Evolutionary conservation across 2,329 filamentous ascomycete genomes (phyloP).

Genomic region (Phaeosphaeriaceae sp.): DNA sequence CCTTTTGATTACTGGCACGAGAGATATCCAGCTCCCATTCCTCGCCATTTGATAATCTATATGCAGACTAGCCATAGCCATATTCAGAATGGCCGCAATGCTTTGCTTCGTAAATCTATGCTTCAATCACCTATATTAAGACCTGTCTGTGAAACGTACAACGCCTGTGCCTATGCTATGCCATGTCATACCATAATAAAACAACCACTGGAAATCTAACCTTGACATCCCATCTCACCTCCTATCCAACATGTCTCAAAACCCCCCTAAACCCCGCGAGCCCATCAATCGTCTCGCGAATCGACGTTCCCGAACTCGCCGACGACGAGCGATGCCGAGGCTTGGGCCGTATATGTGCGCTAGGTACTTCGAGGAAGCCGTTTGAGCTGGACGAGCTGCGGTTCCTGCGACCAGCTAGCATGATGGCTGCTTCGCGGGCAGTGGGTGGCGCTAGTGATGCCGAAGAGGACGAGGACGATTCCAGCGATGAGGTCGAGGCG

Average conservation of each 20-base stretch:
- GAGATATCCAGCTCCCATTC: not conserved
- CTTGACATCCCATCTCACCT: too few species aligned
- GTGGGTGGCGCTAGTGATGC: slow-evolving; percentile 2
- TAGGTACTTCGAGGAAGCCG: slow-evolving; percentile 9
- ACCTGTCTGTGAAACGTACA: not conserved
- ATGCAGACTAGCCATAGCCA: not conserved
- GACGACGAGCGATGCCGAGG: slow-evolving; percentile 11
- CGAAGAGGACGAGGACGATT: slow-evolving; percentile 7
- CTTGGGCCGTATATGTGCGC: slow-evolving; percentile 1
- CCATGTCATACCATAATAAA: not conserved
- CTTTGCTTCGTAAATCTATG: not conserved
- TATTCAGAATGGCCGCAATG: too few species aligned
- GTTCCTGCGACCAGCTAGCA: slow-evolving; percentile 4
- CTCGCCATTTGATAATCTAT: not conserved
- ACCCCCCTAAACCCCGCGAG: slow-evolving; percentile 15
- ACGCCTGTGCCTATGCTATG: slow-evolving; percentile 1
- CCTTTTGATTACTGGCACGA: not conserved
- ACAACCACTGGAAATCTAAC: too few species aligned
- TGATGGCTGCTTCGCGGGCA: not conserved
- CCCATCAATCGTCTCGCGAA: slow-evolving; percentile 12
- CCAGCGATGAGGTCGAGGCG: slow-evolving; percentile 16
- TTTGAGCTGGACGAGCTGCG: slow-evolving; percentile 10
- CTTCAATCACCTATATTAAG: not conserved
- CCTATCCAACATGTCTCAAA: slow-evolving; percentile 13
- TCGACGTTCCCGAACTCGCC: slow-evolving; percentile 2